Percentiles rank a stretch among this genome's conserved stretches.
Conservation (phyloP, 1,284 basidiomycete species). For the Ustilago curta region DNA sequence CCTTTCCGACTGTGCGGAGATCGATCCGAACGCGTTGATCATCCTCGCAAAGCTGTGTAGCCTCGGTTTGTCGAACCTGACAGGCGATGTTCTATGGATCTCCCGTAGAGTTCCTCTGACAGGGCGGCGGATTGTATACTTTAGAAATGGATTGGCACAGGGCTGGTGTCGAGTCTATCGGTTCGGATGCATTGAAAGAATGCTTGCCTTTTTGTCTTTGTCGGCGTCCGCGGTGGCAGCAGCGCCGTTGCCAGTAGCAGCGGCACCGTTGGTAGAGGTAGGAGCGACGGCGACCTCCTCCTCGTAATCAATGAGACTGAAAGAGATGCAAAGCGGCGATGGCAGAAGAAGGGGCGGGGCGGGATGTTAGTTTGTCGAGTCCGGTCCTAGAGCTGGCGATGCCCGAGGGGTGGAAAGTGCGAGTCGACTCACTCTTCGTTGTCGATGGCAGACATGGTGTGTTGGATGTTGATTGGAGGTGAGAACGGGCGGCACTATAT, state of each 20-base stretch:
- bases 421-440: slow-evolving; percentile 67
- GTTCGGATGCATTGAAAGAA: slow-evolving; percentile 19
- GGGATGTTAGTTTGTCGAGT: slow-evolving; percentile 13
- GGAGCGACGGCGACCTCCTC: slow-evolving; percentile 67
- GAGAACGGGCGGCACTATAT: slow-evolving; percentile 9
- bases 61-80: not conserved
- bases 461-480: not conserved
- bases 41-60: not conserved
- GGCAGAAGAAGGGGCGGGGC: slow-evolving; percentile 3
- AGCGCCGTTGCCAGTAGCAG: slow-evolving; percentile 52
- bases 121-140: slow-evolving; percentile 9
- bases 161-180: slow-evolving; percentile 16
- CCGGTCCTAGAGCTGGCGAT: not conserved
- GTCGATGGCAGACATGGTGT: slow-evolving; percentile 63
- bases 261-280: slow-evolving; percentile 58
- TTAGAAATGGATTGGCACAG: slow-evolving; percentile 5
- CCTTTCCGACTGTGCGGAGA: not conserved
- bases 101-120: not conserved
- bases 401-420: slow-evolving; percentile 5
- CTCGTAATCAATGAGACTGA: slow-evolving; percentile 70
- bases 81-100: not conserved
- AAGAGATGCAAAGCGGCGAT: not conserved
- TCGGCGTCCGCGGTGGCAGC: slow-evolving; percentile 57
- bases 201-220: slow-evolving; percentile 68
- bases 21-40: not conserved